phyloP scores from a whole-genome alignment of 1,284 basidiomycete species.

The Sporisorium sorghi region DNA sequence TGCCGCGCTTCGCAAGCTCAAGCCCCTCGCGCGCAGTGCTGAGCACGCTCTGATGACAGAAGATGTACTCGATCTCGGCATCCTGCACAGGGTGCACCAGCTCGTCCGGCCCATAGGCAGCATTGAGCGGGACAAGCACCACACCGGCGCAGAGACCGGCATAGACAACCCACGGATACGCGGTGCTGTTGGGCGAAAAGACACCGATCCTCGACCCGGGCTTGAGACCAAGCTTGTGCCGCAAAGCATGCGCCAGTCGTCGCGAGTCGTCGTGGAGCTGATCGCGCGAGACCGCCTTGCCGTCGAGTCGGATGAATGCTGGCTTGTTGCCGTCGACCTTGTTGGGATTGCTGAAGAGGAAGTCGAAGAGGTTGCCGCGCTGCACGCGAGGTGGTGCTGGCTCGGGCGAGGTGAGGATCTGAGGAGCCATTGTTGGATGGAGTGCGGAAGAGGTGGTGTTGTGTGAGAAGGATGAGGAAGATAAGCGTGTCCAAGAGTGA shows the following conservation, averaged over 20 bases:
- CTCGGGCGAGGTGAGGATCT: conserved; percentile 50
- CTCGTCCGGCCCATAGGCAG: conserved; percentile 64
- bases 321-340: conserved; percentile 47
- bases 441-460: neutral
- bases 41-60: conserved; percentile 55
- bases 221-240: conserved; percentile 54
- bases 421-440: conserved; percentile 39
- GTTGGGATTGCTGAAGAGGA: conserved; percentile 55
- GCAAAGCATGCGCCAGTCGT: conserved; percentile 52
- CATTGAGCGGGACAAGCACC: conserved; percentile 59
- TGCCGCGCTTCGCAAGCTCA: conserved; percentile 39
- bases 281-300: conserved; percentile 54
- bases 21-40: conserved; percentile 50
- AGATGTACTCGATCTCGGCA: conserved; percentile 54
- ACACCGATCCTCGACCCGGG: conserved; percentile 58
- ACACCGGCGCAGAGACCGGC: conserved; percentile 58
- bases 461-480: too few species aligned
- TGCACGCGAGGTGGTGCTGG: conserved; percentile 32
- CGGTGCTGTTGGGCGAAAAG: conserved; percentile 64
- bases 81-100: conserved; percentile 61
- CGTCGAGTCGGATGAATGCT: conserved; percentile 58
- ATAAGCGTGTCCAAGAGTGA: too few species aligned
- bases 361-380: conserved; percentile 56
- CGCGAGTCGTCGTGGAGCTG: conserved; percentile 49
- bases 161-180: conserved; percentile 54